Conservation (phyloP, 2,329 filamentous ascomycete genomes). For the Cadophora malorum region DNA sequence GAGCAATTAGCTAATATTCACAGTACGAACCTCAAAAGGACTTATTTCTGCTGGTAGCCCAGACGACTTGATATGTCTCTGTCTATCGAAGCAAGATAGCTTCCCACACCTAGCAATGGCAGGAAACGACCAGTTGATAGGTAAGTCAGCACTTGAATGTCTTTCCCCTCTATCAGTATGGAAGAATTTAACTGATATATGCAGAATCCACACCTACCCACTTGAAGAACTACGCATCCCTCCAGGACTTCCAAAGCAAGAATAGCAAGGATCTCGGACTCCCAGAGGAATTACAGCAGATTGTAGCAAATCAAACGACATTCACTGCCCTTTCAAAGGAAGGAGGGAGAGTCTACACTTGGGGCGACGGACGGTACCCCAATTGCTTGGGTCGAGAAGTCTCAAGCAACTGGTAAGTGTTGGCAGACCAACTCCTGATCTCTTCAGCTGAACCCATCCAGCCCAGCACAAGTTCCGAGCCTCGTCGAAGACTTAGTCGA, state of each 20-base stretch:
- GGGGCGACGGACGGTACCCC: slow-evolving; percentile 65
- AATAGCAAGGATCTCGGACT: slow-evolving; percentile 10
- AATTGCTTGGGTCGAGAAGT: slow-evolving; percentile 61
- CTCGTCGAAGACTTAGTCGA: slow-evolving; percentile 57
- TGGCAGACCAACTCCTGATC: neutral
- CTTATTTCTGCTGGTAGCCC: slow-evolving; percentile 42
- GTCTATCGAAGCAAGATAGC: slow-evolving; percentile 38
- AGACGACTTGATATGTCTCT: slow-evolving; percentile 36
- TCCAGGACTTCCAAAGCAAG: slow-evolving; percentile 15
- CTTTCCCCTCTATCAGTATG: neutral
- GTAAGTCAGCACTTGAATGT: slow-evolving; percentile 6
- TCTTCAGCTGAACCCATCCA: neutral
- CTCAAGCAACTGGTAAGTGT: slow-evolving; percentile 28
- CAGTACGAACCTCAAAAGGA: slow-evolving; percentile 37
- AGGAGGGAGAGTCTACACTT: slow-evolving; percentile 48
- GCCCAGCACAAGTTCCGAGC: slow-evolving; percentile 54
- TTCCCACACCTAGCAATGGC: slow-evolving; percentile 44
- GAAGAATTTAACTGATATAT: neutral
- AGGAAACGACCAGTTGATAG: slow-evolving; percentile 44
- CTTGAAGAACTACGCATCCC: slow-evolving; percentile 33
- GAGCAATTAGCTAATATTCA: slow-evolving; percentile 7
- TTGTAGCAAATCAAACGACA: slow-evolving; percentile 47
- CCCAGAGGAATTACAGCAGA: slow-evolving; percentile 26
- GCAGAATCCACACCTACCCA: slow-evolving; percentile 15
- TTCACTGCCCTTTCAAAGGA: slow-evolving; percentile 48